phyloP scores from a whole-genome alignment of 2,329 filamentous ascomycete species.

The Fusarium compactum region DNA sequence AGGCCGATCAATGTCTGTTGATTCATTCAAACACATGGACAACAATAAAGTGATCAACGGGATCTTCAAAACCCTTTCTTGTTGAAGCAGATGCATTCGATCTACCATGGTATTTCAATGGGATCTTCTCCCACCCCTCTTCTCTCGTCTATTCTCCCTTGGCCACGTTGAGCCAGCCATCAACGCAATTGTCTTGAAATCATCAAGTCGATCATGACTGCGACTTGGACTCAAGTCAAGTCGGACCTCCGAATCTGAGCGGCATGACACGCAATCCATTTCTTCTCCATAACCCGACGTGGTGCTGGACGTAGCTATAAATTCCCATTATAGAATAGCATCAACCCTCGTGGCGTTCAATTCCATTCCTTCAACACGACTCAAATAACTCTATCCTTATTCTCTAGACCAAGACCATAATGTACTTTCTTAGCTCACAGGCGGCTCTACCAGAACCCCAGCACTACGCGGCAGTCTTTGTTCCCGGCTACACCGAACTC shows the following conservation, averaged over 20 bases:
- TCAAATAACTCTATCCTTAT: slow-evolving; percentile 16
- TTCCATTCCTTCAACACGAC: slow-evolving; percentile 26
- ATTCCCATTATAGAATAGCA: background rate
- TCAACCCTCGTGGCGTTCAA: slow-evolving; percentile 17
- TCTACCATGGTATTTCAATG: background rate
- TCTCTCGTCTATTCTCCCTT: slow-evolving; percentile 13
- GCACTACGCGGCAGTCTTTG: slow-evolving; percentile 31
- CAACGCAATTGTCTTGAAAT: slow-evolving; percentile 22
- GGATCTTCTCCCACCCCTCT: slow-evolving; percentile 11
- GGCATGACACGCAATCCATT: slow-evolving; percentile 25
- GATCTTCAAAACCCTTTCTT: background rate
- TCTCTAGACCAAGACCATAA: slow-evolving; percentile 20
- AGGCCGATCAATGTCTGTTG: slow-evolving; percentile 1
- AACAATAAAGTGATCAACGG: slow-evolving; percentile 15
- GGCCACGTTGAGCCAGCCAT: slow-evolving; percentile 14
- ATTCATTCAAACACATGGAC: background rate
- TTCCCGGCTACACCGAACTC: slow-evolving; percentile 32
- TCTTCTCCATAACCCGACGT: background rate
- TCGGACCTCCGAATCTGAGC: slow-evolving; percentile 7
- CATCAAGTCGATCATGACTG: slow-evolving; percentile 5
- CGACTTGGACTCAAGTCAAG: slow-evolving; percentile 8
- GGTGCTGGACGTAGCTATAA: background rate
- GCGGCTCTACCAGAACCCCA: slow-evolving; percentile 7
- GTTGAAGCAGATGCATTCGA: background rate
- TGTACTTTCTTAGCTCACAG: background rate